Evolutionary conservation across 2,329 filamentous ascomycete species (phyloP).

Genomic region (Periconia sp.): DNA sequence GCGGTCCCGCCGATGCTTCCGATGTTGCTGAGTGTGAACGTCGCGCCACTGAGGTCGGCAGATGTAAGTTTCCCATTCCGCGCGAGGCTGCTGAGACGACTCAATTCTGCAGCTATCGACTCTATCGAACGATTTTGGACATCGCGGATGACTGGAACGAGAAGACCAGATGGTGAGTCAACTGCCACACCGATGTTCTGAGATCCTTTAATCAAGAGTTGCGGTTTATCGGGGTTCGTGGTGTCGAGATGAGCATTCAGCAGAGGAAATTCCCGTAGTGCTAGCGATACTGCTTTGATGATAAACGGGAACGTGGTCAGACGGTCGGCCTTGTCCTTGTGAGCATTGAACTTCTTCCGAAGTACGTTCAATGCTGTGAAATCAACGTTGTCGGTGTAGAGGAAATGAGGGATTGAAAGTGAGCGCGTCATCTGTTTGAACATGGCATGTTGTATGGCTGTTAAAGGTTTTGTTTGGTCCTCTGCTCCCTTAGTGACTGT

Average conservation of each 20-base stretch:
- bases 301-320: slow-evolving; percentile 92
- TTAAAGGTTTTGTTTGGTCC: slow-evolving; percentile 71
- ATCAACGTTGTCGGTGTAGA: slow-evolving; percentile 89
- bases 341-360: slow-evolving; percentile 70
- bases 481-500: slow-evolving; percentile 41
- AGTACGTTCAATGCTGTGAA: slow-evolving; percentile 73
- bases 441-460: slow-evolving; percentile 85
- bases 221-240: slow-evolving; percentile 64
- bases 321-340: slow-evolving; percentile 48
- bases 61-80: slow-evolving; percentile 72
- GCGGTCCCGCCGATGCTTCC: slow-evolving; percentile 93
- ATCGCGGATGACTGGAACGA: slow-evolving; percentile 90
- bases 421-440: slow-evolving; percentile 97
- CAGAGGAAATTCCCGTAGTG: slow-evolving; percentile 77
- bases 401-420: slow-evolving; percentile 88
- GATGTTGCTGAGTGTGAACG: slow-evolving; percentile 95
- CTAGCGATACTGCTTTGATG: slow-evolving; percentile 89
- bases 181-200: slow-evolving; percentile 97
- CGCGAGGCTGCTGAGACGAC: slow-evolving; percentile 72
- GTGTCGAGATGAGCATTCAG: slow-evolving; percentile 84
- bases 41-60: slow-evolving; percentile 79
- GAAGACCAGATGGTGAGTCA: slow-evolving; percentile 83
- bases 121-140: slow-evolving; percentile 76
- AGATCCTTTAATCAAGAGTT: slow-evolving; percentile 74
- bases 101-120: slow-evolving; percentile 75